Conservation (phyloP, 2,329 filamentous ascomycete species). For the Elsinoe fawcettii region DNA sequence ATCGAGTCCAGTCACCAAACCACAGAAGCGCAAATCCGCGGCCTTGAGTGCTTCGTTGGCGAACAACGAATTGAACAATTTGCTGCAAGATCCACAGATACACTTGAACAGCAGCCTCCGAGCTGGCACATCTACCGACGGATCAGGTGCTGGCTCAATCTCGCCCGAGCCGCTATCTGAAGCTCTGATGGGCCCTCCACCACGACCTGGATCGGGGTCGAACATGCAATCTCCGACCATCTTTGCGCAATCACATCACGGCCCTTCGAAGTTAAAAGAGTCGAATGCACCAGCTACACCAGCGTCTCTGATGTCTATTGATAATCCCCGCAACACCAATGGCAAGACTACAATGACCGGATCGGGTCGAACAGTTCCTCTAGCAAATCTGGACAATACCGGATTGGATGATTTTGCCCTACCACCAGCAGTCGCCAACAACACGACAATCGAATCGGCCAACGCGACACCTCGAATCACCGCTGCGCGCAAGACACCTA, state of each 20-base stretch:
- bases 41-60: slow-evolving; percentile 38
- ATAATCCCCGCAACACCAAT: slow-evolving; percentile 15
- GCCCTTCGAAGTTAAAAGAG: slow-evolving; percentile 6
- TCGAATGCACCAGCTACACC: slow-evolving; percentile 64
- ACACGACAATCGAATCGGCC: slow-evolving; percentile 46
- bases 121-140: slow-evolving; percentile 24
- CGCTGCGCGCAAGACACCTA: slow-evolving; percentile 58
- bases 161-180: slow-evolving; percentile 44
- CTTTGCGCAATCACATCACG: slow-evolving; percentile 41
- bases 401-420: slow-evolving; percentile 57
- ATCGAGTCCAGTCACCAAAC: slow-evolving; percentile 66
- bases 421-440: slow-evolving; percentile 59
- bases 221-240: slow-evolving; percentile 62
- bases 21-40: slow-evolving; percentile 45
- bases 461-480: slow-evolving; percentile 52
- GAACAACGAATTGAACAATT: slow-evolving; percentile 38
- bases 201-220: slow-evolving; percentile 50
- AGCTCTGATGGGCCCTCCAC: slow-evolving; percentile 49
- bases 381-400: slow-evolving; percentile 23
- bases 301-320: slow-evolving; percentile 67
- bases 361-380: slow-evolving; percentile 15
- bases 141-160: slow-evolving; percentile 42
- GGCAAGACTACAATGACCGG: neutral
- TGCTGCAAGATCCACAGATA: slow-evolving; percentile 32
- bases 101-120: slow-evolving; percentile 23